Conservation (phyloP, 2,329 filamentous ascomycete species). For the Alternaria triticimaculans region DNA sequence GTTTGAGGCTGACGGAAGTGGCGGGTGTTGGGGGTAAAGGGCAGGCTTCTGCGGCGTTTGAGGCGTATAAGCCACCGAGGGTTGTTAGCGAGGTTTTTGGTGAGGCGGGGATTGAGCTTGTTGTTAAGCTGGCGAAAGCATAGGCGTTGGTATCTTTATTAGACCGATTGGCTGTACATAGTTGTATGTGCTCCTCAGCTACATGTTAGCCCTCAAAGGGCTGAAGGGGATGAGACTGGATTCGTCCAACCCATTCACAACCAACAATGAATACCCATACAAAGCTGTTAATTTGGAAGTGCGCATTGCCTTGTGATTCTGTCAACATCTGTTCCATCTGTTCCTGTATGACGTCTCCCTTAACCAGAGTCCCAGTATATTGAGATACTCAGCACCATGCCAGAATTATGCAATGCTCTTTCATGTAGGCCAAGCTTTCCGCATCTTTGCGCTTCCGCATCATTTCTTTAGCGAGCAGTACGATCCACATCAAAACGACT, state of each 20-base stretch:
- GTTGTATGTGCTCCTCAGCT: neutral
- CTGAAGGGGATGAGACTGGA: neutral
- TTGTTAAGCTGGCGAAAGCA: neutral
- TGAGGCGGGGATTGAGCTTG: neutral
- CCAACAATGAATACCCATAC: too few relatives aligned
- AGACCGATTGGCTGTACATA: accelerated
- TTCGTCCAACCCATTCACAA: too few relatives aligned
- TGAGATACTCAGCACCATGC: neutral
- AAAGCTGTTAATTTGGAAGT: neutral
- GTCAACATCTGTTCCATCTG: neutral
- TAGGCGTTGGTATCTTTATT: neutral
- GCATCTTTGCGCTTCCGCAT: neutral
- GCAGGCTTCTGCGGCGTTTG: neutral
- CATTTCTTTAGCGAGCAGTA: neutral
- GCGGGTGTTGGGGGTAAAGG: neutral
- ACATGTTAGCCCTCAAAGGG: neutral
- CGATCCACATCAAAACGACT: neutral
- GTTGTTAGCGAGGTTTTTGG: neutral
- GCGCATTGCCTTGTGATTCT: neutral
- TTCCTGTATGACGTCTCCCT: neutral
- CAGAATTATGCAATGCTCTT: neutral
- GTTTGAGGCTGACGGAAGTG: neutral
- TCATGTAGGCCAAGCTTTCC: neutral
- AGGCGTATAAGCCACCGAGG: neutral
- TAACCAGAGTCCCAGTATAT: neutral